Base-by-base conservation (phyloP, 345 rosid genomes). In the Syzygium aromaticum region DNA sequence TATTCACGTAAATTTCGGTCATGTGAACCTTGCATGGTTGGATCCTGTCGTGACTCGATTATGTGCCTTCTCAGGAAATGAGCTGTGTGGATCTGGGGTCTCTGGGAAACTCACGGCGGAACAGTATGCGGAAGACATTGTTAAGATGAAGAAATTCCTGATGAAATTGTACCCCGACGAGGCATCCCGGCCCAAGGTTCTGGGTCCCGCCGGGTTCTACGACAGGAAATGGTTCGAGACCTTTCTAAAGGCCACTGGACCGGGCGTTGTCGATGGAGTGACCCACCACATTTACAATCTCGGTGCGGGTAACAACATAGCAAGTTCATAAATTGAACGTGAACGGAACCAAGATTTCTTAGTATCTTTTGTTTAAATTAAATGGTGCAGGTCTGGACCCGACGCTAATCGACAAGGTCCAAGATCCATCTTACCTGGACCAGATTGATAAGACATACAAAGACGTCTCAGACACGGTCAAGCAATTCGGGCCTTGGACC, bases 221-320 rank as follows among this genome's bases (percentile, higher is more conserved):
- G 95, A 95, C n/a, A 57, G 89, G 63, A 54, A 91, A 88, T 95
- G 96, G 98, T 94, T 93, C 80, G 49, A 63, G 3, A 90, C 87
- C 40, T 91, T 91, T 51, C 89, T 94, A 4, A 51, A 89, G 86
- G 86, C 33, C 51, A 84, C 94, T 12, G 96, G 95, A 23, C 91
- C 87, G 6, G 88, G 93, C 40, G 94, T 91, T 67, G 89, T 93
- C 11, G 94, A 92, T 86, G 95, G 92, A 57, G 63, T 91, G 8
- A 92, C 94, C 38, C 96, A 94, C 88, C 98, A 95, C 88, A 90
- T 92, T 19, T 95, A 95, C 89, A 93, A 95, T 73, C 93, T 95
- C 15, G 96, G 96, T 16, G 54, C 94, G 87, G 96, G 95, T 90
- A 88, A 64, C 43, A 30, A 30, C 43, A 1, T 19, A 8, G 80